These are phyloP conservation scores for Hypoxylon rubiginosum DNA, from an alignment of 2,329 filamentous ascomycete species.

Conservation along the genomic window DNA sequence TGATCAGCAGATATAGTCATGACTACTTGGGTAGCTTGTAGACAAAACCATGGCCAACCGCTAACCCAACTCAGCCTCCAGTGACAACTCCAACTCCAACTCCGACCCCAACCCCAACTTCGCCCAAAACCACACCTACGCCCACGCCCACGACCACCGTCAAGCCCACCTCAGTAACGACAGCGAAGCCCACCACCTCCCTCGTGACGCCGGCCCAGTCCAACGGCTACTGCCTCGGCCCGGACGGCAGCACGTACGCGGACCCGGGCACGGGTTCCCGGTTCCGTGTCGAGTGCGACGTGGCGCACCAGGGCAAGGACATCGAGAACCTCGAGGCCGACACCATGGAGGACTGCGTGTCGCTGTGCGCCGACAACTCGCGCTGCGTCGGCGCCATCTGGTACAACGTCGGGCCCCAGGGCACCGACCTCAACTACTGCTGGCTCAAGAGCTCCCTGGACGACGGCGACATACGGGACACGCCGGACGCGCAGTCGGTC, in stretches of 20 bases:
- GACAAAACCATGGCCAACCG: not conserved
- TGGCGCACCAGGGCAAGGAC: conserved; percentile 44
- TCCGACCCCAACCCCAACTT: not conserved
- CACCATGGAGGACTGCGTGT: conserved; percentile 46
- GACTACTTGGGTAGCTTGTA: too few relatives aligned
- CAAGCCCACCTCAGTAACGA: conserved; percentile 5
- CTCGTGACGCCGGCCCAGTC: conserved; percentile 1
- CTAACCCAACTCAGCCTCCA: not conserved
- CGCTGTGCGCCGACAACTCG: conserved; percentile 39
- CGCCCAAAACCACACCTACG: conserved; percentile 1
- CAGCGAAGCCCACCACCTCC: conserved; percentile 3
- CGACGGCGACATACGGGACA: conserved; percentile 31
- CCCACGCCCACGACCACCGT: not conserved
- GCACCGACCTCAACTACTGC: conserved; percentile 49
- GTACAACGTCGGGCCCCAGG: conserved; percentile 48
- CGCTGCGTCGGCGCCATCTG: conserved; percentile 45
- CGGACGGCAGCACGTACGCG: conserved; percentile 44
- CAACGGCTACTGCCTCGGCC: conserved; percentile 34
- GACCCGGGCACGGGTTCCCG: conserved; percentile 36
- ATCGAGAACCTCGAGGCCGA: conserved; percentile 43
- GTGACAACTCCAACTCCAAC: not conserved
- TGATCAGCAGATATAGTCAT: not conserved
- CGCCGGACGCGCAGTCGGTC: conserved; percentile 44
- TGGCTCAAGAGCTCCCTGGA: conserved; percentile 47
- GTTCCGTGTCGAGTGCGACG: conserved; percentile 43